These are phyloP conservation scores for Cystobasidiaceae sp. DNA, from an alignment of 1,284 basidiomycete species.

Conservation along the genomic window DNA sequence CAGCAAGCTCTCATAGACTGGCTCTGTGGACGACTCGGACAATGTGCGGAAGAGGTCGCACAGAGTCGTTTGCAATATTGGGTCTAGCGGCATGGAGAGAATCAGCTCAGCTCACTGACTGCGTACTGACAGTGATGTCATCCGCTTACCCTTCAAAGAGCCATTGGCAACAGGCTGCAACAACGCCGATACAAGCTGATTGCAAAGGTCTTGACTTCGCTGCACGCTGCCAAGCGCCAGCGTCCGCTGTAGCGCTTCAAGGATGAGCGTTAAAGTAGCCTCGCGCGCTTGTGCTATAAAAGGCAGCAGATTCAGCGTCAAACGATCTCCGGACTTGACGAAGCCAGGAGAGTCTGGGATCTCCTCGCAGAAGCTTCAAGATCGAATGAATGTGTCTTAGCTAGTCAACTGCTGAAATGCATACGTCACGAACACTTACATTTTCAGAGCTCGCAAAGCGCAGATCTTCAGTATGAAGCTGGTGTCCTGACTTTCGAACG, in stretches of 20 bases:
- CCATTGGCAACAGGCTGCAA: conserved; percentile 11
- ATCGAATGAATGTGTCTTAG: background rate
- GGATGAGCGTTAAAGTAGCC: conserved; percentile 81
- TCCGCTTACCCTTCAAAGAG: background rate
- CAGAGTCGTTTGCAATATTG: conserved; percentile 78
- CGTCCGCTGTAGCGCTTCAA: conserved; percentile 64
- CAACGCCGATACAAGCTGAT: background rate
- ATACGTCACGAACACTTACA: too few relatives aligned
- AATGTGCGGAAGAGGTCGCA: conserved; percentile 73
- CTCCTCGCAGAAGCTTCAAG: conserved; percentile 6
- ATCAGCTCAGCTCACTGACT: background rate
- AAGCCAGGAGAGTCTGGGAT: conserved; percentile 20
- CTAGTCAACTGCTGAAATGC: background rate
- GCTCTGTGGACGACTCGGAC: conserved; percentile 47
- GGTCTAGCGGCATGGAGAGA: conserved; percentile 60
- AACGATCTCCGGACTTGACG: background rate
- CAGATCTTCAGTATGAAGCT: conserved; percentile 84
- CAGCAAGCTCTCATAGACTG: conserved; percentile 1
- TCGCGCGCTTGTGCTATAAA: conserved; percentile 73
- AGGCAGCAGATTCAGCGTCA: conserved; percentile 57
- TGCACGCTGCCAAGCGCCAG: conserved; percentile 3
- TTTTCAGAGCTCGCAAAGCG: conserved; percentile 83
- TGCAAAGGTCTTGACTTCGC: conserved; percentile 3
- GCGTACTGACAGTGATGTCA: background rate
- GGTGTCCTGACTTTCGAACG: conserved; percentile 66